Evolutionary conservation across 2,329 filamentous ascomycete genomes (phyloP), one percentile per base, ranked within the genome.

Genomic region (Penicillium thymicola): DNA sequence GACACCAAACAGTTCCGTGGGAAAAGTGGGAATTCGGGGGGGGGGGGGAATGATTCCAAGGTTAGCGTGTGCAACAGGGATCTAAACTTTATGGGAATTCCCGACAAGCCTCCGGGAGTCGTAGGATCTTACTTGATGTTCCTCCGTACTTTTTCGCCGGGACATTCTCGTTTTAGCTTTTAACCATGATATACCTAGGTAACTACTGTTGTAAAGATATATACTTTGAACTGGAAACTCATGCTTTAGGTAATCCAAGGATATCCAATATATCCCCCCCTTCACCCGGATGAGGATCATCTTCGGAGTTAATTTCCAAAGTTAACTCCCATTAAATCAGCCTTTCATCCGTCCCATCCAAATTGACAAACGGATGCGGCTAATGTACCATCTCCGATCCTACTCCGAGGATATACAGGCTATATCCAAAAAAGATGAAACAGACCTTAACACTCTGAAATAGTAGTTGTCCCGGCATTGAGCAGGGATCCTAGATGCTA

Each of bases 51-150:
- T 43, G 25, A n/a, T 27, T n/a, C 40, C 16, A 9, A 27, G 9
- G 40, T 41, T 54, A 54, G 43, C 44, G 51, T 49, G 25, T 30
- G n/a, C n/a, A n/a, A 27, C 44, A 49, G 36, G 43, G 51, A 41
- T 34, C 36, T 49, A 27, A 54, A 49, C 43, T 54, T 49, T 49
- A 21, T 53, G 18, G 23, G 18, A 46, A 38, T 38, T 44, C 28
- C 50, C 32, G 32, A 45, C 41, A 46, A 52, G 37, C 21, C 47
- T 47, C 32, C 23, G 36, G 25, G 28, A 51, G 38, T 51, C 38
- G 48, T 34, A 16, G 18, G 37, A 18, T 51, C 50, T 42, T 50
- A n/a, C 11, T 32, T 32, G 28, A 28, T 1, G 25, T 45, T 21
- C 14, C 9, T 46, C n/a, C 23, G 23, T 13, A 10, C 14, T 37